These are phyloP conservation scores for Cucurbita pepo DNA, from an alignment of 306 rosid species.

Conservation along the genomic window DNA sequence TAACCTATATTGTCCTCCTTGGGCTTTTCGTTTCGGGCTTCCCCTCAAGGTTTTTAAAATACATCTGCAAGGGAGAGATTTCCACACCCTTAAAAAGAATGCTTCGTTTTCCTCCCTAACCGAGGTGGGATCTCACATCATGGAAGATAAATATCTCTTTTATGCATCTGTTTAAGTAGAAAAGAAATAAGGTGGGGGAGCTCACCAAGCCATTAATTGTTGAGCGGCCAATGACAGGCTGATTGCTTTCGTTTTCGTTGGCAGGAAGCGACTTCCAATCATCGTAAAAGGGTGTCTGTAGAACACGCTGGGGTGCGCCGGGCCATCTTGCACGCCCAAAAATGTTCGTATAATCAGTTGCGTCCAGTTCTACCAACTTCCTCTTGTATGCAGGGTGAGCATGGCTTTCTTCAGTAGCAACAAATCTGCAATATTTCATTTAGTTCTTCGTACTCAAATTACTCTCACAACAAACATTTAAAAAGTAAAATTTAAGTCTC, in stretches of 20 bases:
- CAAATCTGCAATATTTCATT: constrained; percentile 34
- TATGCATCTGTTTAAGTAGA: not conserved
- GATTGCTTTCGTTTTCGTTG: constrained; percentile 39
- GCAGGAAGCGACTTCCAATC: constrained; percentile 52
- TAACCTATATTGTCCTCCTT: too few species aligned
- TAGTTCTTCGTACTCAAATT: too few species aligned
- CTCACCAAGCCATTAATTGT: constrained; percentile 58
- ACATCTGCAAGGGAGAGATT: too few species aligned
- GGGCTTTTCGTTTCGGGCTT: too few species aligned
- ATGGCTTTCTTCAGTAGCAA: constrained; percentile 73
- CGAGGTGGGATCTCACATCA: not conserved
- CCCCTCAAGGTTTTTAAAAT: too few species aligned
- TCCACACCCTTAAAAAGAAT: too few species aligned
- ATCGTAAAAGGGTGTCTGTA: constrained; percentile 52
- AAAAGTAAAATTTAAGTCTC: too few species aligned
- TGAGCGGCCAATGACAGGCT: constrained; percentile 57
- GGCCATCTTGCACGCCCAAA: constrained; percentile 89
- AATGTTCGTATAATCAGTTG: constrained; percentile 51
- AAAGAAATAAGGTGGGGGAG: not conserved
- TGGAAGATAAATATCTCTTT: not conserved
- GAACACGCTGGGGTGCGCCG: constrained; percentile 59
- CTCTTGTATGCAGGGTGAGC: constrained; percentile 75
- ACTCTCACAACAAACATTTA: too few species aligned
- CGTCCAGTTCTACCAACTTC: constrained; percentile 42
- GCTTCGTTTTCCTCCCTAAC: too few species aligned